These are phyloP conservation scores for Yamadazyma mexicana DNA, from an alignment of 1,139 yeast genomes.

Conservation along the genomic window DNA sequence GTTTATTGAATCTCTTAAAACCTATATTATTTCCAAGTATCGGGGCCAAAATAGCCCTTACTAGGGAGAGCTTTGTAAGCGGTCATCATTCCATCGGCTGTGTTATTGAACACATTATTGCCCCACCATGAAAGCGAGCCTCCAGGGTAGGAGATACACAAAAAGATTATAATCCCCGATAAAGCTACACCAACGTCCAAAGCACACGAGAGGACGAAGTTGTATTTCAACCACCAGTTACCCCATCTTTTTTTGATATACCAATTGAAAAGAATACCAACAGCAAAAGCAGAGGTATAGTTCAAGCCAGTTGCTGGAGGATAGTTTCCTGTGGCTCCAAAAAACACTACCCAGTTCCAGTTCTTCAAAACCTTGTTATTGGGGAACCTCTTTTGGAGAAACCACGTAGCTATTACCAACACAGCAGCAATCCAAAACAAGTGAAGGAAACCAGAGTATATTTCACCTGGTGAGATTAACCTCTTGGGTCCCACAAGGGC, in stretches of 20 bases:
- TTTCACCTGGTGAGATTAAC: constrained; percentile 33
- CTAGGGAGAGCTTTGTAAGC: constrained; percentile 3
- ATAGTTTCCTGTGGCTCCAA: constrained; percentile 35
- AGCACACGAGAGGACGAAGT: constrained; percentile 56
- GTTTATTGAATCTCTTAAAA: too few species aligned
- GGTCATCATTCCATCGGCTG: constrained; percentile 6
- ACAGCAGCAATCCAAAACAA: constrained; percentile 39
- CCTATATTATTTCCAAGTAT: constrained; percentile 7
- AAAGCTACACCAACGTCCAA: constrained; percentile 59
- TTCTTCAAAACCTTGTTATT: constrained; percentile 20
- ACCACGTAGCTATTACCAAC: constrained; percentile 41
- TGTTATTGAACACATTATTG: constrained; percentile 5
- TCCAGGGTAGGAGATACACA: constrained; percentile 50
- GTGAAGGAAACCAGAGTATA: constrained; percentile 35
- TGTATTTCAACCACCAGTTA: constrained; percentile 63
- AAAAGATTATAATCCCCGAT: constrained; percentile 53
- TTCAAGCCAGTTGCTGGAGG: constrained; percentile 57
- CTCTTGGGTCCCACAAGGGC: constrained; percentile 62
- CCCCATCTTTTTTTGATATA: constrained; percentile 45
- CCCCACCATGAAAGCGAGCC: constrained; percentile 23
- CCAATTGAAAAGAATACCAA: constrained; percentile 50
- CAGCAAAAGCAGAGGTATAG: constrained; percentile 46
- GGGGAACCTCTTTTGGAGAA: constrained; percentile 14
- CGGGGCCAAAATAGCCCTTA: constrained; percentile 8
- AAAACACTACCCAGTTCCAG: constrained; percentile 38